Evolutionary conservation across 345 rosid genomes (phyloP), one percentile per base, ranked within the genome.

Genomic region (Syzygium oleosum): DNA sequence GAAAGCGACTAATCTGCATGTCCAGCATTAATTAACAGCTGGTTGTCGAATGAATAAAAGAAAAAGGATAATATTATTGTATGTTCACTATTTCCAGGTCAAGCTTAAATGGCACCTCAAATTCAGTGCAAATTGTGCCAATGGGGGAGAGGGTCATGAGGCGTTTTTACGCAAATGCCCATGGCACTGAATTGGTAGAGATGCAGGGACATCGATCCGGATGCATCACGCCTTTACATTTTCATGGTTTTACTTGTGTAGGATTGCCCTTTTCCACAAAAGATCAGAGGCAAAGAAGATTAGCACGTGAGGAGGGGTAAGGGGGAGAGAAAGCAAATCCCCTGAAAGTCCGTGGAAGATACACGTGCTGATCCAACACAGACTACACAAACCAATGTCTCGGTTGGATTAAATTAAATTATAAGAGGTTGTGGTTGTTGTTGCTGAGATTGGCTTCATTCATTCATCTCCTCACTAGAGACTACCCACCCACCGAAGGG

Each of bases 301-400:
- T 27, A 59, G 85, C 85, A 52, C 85, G 59, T 49, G 88, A 84
- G 51, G 29, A 73, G 52, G 84, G 14, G 29, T n/a, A 61, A 38
- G 79, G 21, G 27, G 54, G 43, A 43, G 63, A 55, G 56, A 52
- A 90, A 89, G 89, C 88, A 88, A 88, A 65, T 55, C 90, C 91
- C 80, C 80, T 52, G 88, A 89, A 91, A 92, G 88, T 90, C 88
- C 87, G 94, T 79, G 85, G 91, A 89, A 85, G 54, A 7, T 87
- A 65, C 94, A 90, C 90, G 92, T 91, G 94, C 90, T 58, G 86
- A 89, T 88, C 91, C 80, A 73, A 34, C 91, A 88, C 88, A 84
- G 15, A 22, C 10, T 88, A 58, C 91, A 87, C 88, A 84, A 89
- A 51, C 88, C 91, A 83, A 91, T 90, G 89, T 63, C 91, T 90